Base-by-base conservation (phyloP, 2,329 filamentous ascomycete species). In the Venturia pyrina region DNA sequence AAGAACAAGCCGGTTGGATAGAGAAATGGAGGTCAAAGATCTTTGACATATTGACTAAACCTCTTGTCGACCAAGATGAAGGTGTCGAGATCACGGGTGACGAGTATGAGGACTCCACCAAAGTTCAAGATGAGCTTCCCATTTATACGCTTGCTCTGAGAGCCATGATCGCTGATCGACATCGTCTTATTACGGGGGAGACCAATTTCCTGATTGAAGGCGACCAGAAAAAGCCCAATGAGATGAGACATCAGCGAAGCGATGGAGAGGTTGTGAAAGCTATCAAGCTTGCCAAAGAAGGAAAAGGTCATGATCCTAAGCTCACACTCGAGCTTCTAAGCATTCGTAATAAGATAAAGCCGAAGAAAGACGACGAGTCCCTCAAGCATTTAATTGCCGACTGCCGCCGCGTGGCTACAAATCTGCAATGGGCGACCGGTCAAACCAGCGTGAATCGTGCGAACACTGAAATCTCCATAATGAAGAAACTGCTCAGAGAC, bases 101-200 rank as follows among this genome's bases (percentile, higher is more conserved):
- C 67, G 95, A 98, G 74, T 95, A 96, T 68, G 89, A 91, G 70
- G 85, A 90, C 41, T 96, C 93, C 0, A 91, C 92, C 0, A 90
- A 90, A 74, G 84, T 88, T 59, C 93, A 98, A 76, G 93, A 97
- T 68, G 87, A 96, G 73, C 84, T 97, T 53, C 90, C 93, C 76
- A 90, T 90, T 7, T 96, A 96, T 72, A 89, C 96, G 66, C 87
- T 92, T 73, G 87, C 85, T 10, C 80, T 97, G 37, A 84, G 91
- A 67, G 86, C 89, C 0, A 82, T 89, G 61, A 84, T 95, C 66
- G 88, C 90, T 7, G 93, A 98, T 75, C 87, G 93, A 15, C 86
- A 89, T 68, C 86, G 89, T 68, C 85, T 87, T 37, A 81, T 97
- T 19, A 89, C 88, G 1, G 93, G 93, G 0, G 83, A 91, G 67